Evolutionary conservation across 2,329 filamentous ascomycete genomes (phyloP), one percentile per base, ranked within the genome.

Genomic region (Polychaeton citri): DNA sequence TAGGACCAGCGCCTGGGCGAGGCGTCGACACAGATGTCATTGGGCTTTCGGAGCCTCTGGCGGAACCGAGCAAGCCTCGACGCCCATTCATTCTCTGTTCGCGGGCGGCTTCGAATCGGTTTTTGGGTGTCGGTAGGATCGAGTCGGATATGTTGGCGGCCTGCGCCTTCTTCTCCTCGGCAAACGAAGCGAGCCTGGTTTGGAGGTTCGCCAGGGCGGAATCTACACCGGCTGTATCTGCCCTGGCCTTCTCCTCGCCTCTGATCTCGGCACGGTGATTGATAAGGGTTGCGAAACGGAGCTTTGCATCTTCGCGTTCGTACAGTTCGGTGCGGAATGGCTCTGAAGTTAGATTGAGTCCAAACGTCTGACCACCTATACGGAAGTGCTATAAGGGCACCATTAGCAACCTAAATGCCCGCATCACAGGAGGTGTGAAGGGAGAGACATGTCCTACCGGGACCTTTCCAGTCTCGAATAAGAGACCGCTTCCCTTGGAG

Each of bases 141-240:
- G 58, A 43, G 32, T 39, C 49, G 42, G 46, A 50, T 32, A 55
- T 52, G 40, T 51, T 53, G 30, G 52, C 41, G 19, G 54, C 49
- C 52, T 72, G 74, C 24, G 72, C 72, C 54, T 75, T 67, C 55
- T 75, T 76, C 44, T 73, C 66, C 49, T 74, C 64, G 49, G 74
- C 64, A 35, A 72, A 66, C 16, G 70, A 68, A 41, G 67, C 74
- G 52, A 79, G 62, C 48, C 64, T 75, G 51, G 64, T 71, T 54
- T 75, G 68, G 36, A 79, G 61, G 26, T 65, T 66, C 36, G 71
- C 71, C 53, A 78, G 55, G 19, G 74, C 74, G 40, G 69, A 66
- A 52, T 79, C 74, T 26, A 67, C 67, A 41, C 68, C 69, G 19
- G 68, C 67, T 30, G 66, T 71, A 21, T 63, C 68, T 51, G 69